Percentiles rank a stretch among this genome's conserved stretches.
phyloP scores from a whole-genome alignment of 2,329 filamentous ascomycete species.

The Falciphora oryzae region DNA sequence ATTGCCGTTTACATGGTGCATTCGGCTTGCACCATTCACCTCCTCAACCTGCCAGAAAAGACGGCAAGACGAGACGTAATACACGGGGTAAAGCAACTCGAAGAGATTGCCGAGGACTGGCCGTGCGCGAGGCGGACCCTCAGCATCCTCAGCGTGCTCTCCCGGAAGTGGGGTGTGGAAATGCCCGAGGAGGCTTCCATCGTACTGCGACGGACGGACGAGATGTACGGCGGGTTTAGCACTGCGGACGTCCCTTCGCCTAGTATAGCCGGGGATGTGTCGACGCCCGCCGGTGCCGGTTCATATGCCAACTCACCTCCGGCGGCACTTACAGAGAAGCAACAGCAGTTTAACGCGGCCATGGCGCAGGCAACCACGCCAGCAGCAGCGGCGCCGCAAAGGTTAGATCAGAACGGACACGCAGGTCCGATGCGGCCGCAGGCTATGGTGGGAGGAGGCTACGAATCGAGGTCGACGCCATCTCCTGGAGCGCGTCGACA shows the following conservation, averaged over 20 bases:
- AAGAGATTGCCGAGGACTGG: slow-evolving; percentile 96
- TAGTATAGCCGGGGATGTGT: slow-evolving; percentile 21
- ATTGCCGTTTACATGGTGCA: slow-evolving; percentile 95
- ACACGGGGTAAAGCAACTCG: slow-evolving; percentile 83
- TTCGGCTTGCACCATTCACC: slow-evolving; percentile 88
- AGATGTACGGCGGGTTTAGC: slow-evolving; percentile 70
- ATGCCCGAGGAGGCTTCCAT: slow-evolving; percentile 75
- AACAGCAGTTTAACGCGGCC: slow-evolving; percentile 11
- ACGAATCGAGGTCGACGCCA: slow-evolving; percentile 7
- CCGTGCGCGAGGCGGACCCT: slow-evolving; percentile 80
- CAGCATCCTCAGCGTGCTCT: slow-evolving; percentile 76
- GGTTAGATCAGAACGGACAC: neutral
- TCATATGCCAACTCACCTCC: slow-evolving; percentile 4
- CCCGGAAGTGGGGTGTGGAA: slow-evolving; percentile 83
- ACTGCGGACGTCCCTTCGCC: slow-evolving; percentile 57
- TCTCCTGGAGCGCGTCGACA: neutral
- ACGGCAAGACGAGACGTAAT: slow-evolving; percentile 84
- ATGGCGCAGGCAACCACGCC: neutral
- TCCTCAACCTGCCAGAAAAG: slow-evolving; percentile 89
- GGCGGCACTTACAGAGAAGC: slow-evolving; percentile 13
- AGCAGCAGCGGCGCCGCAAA: neutral
- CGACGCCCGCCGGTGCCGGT: slow-evolving; percentile 20
- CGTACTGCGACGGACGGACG: slow-evolving; percentile 72
- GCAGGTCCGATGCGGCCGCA: neutral
- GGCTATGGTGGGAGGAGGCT: neutral